A percentile compares a stretch with the other conserved stretches of the same genome.
These are phyloP conservation scores for Trichosphaerium sp. DNA, from an alignment of 78 protist species.

Conservation along the genomic window DNA sequence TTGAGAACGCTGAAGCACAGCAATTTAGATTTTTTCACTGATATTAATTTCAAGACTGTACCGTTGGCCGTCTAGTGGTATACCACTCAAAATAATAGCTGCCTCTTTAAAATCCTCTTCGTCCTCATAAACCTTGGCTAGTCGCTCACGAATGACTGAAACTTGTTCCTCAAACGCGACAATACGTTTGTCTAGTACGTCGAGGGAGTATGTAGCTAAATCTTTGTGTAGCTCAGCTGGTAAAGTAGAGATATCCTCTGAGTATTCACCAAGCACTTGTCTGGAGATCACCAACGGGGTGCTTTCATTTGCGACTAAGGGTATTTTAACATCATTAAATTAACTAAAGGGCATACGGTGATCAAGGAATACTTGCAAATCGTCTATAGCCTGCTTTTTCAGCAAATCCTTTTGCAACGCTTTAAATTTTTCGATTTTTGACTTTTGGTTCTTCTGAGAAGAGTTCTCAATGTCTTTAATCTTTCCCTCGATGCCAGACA, in stretches of 20 bases:
- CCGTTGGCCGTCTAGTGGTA: constrained; percentile 69
- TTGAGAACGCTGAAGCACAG: constrained; percentile 21
- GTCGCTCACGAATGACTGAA: constrained; percentile 35
- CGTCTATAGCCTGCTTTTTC: neutral
- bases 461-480: too few species aligned
- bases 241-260: neutral
- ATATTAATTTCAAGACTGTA: too few species aligned
- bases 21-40: too few species aligned
- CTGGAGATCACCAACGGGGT: constrained; percentile 63
- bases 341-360: constrained; percentile 12
- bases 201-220: constrained; percentile 21
- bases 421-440: constrained; percentile 44
- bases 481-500: too few species aligned
- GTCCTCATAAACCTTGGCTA: constrained; percentile 42
- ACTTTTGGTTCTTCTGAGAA: constrained; percentile 27
- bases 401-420: constrained; percentile 7
- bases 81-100: constrained; percentile 47
- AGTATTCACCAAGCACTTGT: constrained; percentile 19
- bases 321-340: neutral
- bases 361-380: constrained; percentile 17
- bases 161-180: constrained; percentile 69
- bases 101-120: constrained; percentile 67
- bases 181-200: constrained; percentile 33
- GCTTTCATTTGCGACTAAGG: constrained; percentile 37
- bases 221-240: constrained; percentile 3